phyloP scores from a whole-genome alignment of 495 filamentous ascomycete genomes.

The Bryoglossum gracile region DNA sequence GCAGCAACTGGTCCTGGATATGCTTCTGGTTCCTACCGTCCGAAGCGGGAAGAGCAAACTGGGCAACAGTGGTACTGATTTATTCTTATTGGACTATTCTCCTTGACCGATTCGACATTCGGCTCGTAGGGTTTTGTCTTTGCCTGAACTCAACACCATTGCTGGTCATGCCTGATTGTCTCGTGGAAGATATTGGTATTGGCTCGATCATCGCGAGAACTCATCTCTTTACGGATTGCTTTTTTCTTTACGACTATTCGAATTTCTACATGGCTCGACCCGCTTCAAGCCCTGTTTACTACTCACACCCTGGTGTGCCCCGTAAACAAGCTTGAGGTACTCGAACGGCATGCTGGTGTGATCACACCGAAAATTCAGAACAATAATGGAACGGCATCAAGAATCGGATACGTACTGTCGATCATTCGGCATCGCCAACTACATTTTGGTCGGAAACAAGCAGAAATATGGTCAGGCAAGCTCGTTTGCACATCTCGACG shows the following conservation, averaged over 20 bases:
- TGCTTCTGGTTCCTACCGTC: conserved; percentile 57
- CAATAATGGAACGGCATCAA: conserved; percentile 16
- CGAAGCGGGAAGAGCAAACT: conserved; percentile 61
- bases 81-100: conserved; percentile 21
- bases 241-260: conserved; percentile 22
- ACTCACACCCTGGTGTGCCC: conserved; percentile 16
- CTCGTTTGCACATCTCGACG: conserved; percentile 19
- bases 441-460: conserved; percentile 22
- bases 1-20: conserved; percentile 59
- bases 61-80: conserved; percentile 57
- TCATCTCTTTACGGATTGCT: conserved; percentile 24
- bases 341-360: conserved; percentile 30
- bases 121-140: conserved; percentile 23
- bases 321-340: conserved; percentile 16
- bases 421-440: conserved; percentile 15
- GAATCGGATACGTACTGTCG: conserved; percentile 3
- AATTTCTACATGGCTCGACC: conserved; percentile 27
- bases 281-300: conserved; percentile 21
- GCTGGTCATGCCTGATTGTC: conserved; percentile 19
- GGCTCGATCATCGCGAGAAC: conserved; percentile 17
- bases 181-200: conserved; percentile 14
- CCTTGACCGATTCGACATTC: conserved; percentile 20
- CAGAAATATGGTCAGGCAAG: conserved; percentile 23
- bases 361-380: conserved; percentile 21
- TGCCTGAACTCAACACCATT: conserved; percentile 21